These are phyloP conservation scores for Colletotrichum sp. DNA, from an alignment of 2,329 filamentous ascomycete species.

Conservation along the genomic window DNA sequence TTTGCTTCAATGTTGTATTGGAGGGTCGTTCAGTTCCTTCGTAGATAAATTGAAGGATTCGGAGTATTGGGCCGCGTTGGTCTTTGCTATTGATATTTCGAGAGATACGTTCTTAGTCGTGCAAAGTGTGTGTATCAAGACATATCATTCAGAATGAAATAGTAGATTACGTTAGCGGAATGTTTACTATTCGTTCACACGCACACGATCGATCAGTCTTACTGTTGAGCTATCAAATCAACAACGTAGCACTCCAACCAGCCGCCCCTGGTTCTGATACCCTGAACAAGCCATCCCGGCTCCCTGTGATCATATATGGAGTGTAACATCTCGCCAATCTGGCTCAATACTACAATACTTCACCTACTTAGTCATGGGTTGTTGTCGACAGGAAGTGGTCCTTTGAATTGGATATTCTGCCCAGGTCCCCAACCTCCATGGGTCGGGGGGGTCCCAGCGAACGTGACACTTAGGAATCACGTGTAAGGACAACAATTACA, in stretches of 20 bases:
- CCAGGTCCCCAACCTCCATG: neutral
- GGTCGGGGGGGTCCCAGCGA: neutral
- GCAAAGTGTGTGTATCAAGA: neutral
- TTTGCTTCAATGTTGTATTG: neutral
- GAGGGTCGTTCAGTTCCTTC: neutral
- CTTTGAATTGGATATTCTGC: neutral
- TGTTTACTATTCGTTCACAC: neutral
- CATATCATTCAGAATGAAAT: neutral
- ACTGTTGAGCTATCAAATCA: neutral
- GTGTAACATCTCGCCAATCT: neutral
- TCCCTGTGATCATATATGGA: neutral
- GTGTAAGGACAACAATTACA: neutral
- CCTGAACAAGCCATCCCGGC: neutral
- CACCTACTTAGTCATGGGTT: neutral
- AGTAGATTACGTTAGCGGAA: neutral
- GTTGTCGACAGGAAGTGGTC: neutral
- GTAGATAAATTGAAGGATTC: neutral
- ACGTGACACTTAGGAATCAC: neutral
- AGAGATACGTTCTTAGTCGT: fast-evolving
- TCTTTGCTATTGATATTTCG: neutral
- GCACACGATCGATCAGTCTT: neutral
- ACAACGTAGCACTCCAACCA: neutral
- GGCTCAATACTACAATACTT: neutral
- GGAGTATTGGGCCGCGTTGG: neutral
- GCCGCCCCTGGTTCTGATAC: neutral